These are phyloP conservation scores for Theileria annulata DNA, from an alignment of 169 alveolate genomes.

Conservation along the genomic window DNA sequence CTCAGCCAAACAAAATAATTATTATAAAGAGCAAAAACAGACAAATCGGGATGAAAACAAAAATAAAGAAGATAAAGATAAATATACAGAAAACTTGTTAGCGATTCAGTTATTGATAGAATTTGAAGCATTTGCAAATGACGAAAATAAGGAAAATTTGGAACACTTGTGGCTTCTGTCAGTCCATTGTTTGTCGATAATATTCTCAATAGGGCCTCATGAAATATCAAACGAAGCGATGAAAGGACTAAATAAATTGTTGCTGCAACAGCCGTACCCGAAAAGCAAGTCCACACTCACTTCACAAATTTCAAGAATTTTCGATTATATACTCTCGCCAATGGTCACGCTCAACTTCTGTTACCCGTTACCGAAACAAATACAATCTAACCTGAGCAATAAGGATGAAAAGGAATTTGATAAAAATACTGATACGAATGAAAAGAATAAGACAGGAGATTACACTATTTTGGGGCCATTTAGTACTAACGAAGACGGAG, in stretches of 20 bases:
- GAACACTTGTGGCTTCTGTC: slow-evolving; percentile 56
- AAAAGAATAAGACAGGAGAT: not conserved
- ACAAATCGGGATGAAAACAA: not conserved
- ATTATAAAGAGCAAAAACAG: too few species aligned
- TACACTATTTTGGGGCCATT: slow-evolving; percentile 8
- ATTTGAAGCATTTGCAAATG: slow-evolving; percentile 30
- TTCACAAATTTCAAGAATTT: slow-evolving; percentile 46
- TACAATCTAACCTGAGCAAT: slow-evolving; percentile 18
- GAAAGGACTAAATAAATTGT: slow-evolving; percentile 48
- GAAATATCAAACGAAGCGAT: slow-evolving; percentile 54
- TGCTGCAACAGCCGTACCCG: slow-evolving; percentile 52
- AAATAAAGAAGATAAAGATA: not conserved
- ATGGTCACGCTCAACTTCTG: slow-evolving; percentile 52
- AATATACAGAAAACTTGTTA: slow-evolving; percentile 30
- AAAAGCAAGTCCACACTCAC: slow-evolving; percentile 22
- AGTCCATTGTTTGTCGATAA: slow-evolving; percentile 49
- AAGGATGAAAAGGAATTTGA: not conserved
- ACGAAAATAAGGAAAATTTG: not conserved
- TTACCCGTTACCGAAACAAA: slow-evolving; percentile 43
- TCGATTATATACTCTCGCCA: slow-evolving; percentile 60
- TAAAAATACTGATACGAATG: too few species aligned
- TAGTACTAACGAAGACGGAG: not conserved
- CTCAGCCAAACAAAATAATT: too few species aligned
- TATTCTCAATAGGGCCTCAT: slow-evolving; percentile 52
- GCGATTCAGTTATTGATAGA: slow-evolving; percentile 57